Evolutionary conservation across 225 moss, liverwort and hornwort species (phyloP), one percentile per base, ranked within the genome.

Genomic region (Physcomitrellopsis africana): DNA sequence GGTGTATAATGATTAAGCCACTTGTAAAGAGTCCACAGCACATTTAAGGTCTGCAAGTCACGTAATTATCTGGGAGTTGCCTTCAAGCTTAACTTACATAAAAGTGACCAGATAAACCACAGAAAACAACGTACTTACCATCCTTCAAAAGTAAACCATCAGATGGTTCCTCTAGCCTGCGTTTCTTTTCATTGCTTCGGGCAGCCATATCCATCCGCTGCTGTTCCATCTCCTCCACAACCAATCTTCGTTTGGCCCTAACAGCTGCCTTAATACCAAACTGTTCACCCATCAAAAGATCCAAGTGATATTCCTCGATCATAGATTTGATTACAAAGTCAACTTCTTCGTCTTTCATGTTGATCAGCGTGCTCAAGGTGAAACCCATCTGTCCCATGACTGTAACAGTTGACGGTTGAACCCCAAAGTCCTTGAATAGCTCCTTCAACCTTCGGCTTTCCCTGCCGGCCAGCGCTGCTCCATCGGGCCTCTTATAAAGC

Each of bases 261-360:
- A 97, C 83, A 60, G 97, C 97, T 60, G 97, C 94, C 83, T 94
- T 97, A 24, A 97, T 89, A 20, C 97, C 97, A 79, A 92, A 97
- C 48, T 91, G 94, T 87, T 97, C 97, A 51, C 97, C 97, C 70
- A 97, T 93, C 82, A 97, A 73, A 49, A 97, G 97, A 72, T 94
- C 97, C 86, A 97, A 78, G 61, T 91, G 94, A 73, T 84, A 87
- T 17, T 87, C 87, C 45, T 87, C 87, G 24, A 87, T 82, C 80
- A 87, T 87, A 51, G 87, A 87, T 29, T 87, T 87, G 63, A 87
- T 87, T 47, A 89, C 77, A 76, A 84, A 84, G 70, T 89, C 89
- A 19, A 89, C 81, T 51, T 89, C 89, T 48, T 89, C 89, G 43
- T 89, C 89, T 46, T 86, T 89, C 89, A 89, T 89, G 51, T 89